Evolutionary conservation across 345 rosid species (phyloP).

Genomic region (Limnanthes douglasii): DNA sequence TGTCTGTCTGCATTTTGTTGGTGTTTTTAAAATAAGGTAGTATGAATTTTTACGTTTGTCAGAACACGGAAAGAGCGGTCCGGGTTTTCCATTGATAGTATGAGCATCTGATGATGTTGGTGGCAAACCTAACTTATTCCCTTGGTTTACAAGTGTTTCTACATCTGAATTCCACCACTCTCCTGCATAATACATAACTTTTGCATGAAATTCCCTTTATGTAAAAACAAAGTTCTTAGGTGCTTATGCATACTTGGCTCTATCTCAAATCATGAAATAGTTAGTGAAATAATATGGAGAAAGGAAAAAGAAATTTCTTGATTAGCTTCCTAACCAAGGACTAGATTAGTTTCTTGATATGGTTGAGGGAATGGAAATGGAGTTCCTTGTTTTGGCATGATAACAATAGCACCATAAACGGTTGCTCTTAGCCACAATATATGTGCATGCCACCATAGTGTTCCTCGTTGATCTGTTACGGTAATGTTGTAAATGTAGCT

Average conservation of each 20-base stretch:
- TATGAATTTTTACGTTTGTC: conserved; percentile 19
- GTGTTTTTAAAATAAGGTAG: too few relatives aligned
- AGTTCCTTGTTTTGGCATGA: conserved; percentile 47
- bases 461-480: conserved; percentile 53
- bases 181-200: conserved; percentile 22
- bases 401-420: conserved; percentile 47
- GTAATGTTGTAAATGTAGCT: conserved; percentile 39
- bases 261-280: background rate
- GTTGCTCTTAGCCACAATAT: conserved; percentile 57
- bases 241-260: background rate
- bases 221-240: too few relatives aligned
- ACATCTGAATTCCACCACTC: conserved; percentile 74
- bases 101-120: conserved; percentile 63
- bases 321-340: conserved; percentile 22
- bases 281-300: background rate
- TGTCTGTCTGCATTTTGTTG: background rate
- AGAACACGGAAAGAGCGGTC: conserved; percentile 31
- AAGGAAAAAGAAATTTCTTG: background rate
- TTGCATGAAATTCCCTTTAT: too few relatives aligned
- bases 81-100: conserved; percentile 60
- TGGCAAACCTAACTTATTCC: conserved; percentile 37
- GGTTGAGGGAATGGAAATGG: conserved; percentile 59
- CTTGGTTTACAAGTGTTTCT: conserved; percentile 35
- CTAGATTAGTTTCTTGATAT: conserved; percentile 28
- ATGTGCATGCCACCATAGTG: conserved; percentile 65